Evolutionary conservation across 78 protist genomes (phyloP).

Genomic region (Speleostelium caveatum): DNA sequence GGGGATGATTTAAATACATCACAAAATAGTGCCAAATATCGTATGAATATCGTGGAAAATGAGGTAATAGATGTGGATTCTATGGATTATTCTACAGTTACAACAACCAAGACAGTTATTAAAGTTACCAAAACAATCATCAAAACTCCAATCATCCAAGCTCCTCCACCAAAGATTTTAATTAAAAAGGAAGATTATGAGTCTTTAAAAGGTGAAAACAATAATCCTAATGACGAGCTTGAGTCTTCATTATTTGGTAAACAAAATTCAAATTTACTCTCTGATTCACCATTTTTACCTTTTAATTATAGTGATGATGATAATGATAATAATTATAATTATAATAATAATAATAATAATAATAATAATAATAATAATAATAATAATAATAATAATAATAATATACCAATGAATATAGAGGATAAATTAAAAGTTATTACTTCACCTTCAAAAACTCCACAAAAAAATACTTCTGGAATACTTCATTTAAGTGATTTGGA

Average conservation of each 20-base stretch:
- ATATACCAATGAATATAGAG: background rate
- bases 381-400: background rate
- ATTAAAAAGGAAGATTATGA: conserved; percentile 40
- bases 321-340: background rate
- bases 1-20: background rate
- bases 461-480: too few species aligned
- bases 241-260: too few species aligned
- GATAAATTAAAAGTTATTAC: too few species aligned
- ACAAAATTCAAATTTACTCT: too few species aligned
- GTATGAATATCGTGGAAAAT: too few species aligned
- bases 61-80: conserved; percentile 17
- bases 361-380: background rate
- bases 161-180: conserved; percentile 11
- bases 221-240: background rate
- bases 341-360: conserved; percentile 20
- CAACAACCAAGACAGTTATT: conserved; percentile 14
- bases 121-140: conserved; percentile 4
- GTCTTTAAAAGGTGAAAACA: background rate
- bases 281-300: too few species aligned
- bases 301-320: too few species aligned
- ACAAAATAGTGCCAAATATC: background rate
- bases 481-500: too few species aligned
- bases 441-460: too few species aligned
- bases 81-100: conserved; percentile 3
- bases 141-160: background rate